Evolutionary conservation across 331 rosid species (phyloP), one percentile per base, ranked within the genome.

Genomic region (Malus hybrid): DNA sequence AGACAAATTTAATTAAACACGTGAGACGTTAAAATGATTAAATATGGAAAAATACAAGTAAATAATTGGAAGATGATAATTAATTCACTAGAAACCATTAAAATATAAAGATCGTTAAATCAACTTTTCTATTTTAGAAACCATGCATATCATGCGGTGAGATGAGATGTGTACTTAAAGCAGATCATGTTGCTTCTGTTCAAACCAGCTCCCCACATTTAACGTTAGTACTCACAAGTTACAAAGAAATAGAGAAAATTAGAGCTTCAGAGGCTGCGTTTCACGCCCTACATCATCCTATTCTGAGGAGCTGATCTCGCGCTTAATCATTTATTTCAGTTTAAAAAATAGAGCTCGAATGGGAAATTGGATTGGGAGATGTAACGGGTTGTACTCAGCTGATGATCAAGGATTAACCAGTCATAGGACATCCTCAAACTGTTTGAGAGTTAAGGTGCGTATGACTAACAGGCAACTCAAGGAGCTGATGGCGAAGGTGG

Each of bases 321-420:
- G 48, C 48, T 10, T 42, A 42, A 11, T 42, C 48, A 10, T 42
- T 42, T 42, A 42, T 3, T 42, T 42, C 14, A 42, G 13, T 42
- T 42, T 42, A 42, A 42, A 42, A 42, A 42, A 10, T 42, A 42
- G 48, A 42, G 10, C 7, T 31, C 22, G 2, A 48, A 83, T 84
- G 88, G 91, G 91, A 12, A 87, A 84, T 28, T 82, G 72, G 15
- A 69, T 77, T 62, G 87, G 81, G 55, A 80, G 63, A 66, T 65
- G 46, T 32, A 70, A 39, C 4, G 77, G 16, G n/a, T 60, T 77
- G 69, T 70, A 72, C 33, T 79, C 85, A 19, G 31, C 69, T 32
- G 66, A 16, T 19, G 34, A 27, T 12, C 34, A 61, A 24, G 14
- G 14, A 27, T 12, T 24, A 61, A 57, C 11, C 12, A 13, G 34